These are phyloP conservation scores for Tylopilus plumbeoviolaceoides DNA, from an alignment of 768 basidiomycete species.

Conservation along the genomic window DNA sequence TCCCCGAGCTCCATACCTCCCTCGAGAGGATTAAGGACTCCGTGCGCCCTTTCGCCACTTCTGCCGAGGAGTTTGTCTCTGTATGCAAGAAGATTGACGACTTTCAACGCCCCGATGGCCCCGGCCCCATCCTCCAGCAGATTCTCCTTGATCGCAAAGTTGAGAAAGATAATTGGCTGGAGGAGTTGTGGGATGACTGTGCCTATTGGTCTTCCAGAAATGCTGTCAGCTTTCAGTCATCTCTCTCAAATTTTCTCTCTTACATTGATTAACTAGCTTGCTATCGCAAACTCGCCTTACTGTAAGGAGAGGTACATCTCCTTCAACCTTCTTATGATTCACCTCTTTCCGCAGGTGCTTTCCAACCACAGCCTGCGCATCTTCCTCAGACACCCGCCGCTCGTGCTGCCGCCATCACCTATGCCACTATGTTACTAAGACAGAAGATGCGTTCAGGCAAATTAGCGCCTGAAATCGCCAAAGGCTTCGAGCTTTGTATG, in stretches of 20 bases:
- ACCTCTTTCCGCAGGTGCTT: slow-evolving; percentile 57
- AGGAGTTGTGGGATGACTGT: slow-evolving; percentile 90
- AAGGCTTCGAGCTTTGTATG: slow-evolving; percentile 76
- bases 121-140: slow-evolving; percentile 56
- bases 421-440: slow-evolving; percentile 71
- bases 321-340: slow-evolving; percentile 5
- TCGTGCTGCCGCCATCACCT: slow-evolving; percentile 71
- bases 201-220: slow-evolving; percentile 79
- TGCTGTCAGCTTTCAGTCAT: slow-evolving; percentile 47
- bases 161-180: slow-evolving; percentile 74
- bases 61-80: slow-evolving; percentile 50
- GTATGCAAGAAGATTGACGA: slow-evolving; percentile 62
- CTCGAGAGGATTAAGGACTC: slow-evolving; percentile 64
- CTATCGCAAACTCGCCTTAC: slow-evolving; percentile 94
- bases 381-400: slow-evolving; percentile 55
- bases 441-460: slow-evolving; percentile 64
- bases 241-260: background rate
- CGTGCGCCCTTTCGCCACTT: slow-evolving; percentile 69
- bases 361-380: slow-evolving; percentile 60
- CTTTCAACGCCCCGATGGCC: slow-evolving; percentile 43
- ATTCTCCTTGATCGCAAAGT: slow-evolving; percentile 53
- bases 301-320: slow-evolving; percentile 44
- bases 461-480: slow-evolving; percentile 59
- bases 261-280: slow-evolving; percentile 41
- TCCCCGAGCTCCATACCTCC: slow-evolving; percentile 64